Conservation (phyloP, 345 rosid genomes). For the Odontarrhena argentea region DNA sequence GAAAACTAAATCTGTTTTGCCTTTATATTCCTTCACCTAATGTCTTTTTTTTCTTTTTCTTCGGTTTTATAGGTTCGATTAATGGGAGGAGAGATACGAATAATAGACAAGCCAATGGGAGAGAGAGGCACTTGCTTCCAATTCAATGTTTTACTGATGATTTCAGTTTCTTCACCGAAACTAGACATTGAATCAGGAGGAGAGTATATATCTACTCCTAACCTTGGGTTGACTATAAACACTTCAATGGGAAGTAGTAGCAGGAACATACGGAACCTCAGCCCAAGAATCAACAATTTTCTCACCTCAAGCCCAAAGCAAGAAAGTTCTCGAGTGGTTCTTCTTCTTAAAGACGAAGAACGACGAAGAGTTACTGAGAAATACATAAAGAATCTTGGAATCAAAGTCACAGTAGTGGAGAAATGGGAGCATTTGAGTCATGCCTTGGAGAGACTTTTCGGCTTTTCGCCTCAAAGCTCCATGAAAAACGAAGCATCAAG, state of each 20-base stretch:
- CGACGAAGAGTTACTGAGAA: conserved; percentile 53
- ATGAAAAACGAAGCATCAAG: conserved; percentile 46
- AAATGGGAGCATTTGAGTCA: conserved; percentile 49
- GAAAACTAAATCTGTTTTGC: neutral
- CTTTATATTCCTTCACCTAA: neutral
- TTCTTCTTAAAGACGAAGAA: conserved; percentile 54
- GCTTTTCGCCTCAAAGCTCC: conserved; percentile 49
- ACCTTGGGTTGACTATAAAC: conserved; percentile 38
- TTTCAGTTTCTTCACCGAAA: conserved; percentile 29
- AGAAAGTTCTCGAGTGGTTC: conserved; percentile 72
- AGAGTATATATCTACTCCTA: conserved; percentile 27
- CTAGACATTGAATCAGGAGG: conserved; percentile 40
- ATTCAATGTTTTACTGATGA: conserved; percentile 56
- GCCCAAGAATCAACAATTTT: conserved; percentile 47
- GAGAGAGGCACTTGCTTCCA: conserved; percentile 80
- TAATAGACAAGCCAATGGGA: conserved; percentile 56
- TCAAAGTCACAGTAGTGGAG: conserved; percentile 50
- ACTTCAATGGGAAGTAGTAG: conserved; percentile 34
- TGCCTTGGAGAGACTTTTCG: conserved; percentile 39
- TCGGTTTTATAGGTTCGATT: conserved; percentile 55
- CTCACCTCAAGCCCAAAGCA: conserved; percentile 48
- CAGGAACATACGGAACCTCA: conserved; percentile 34
- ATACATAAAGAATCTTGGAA: conserved; percentile 56
- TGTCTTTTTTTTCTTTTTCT: neutral
- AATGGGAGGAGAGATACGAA: conserved; percentile 83